These are phyloP conservation scores for Mucor ambiguus DNA, from an alignment of 371 early-diverging fungal genomes.

Conservation along the genomic window DNA sequence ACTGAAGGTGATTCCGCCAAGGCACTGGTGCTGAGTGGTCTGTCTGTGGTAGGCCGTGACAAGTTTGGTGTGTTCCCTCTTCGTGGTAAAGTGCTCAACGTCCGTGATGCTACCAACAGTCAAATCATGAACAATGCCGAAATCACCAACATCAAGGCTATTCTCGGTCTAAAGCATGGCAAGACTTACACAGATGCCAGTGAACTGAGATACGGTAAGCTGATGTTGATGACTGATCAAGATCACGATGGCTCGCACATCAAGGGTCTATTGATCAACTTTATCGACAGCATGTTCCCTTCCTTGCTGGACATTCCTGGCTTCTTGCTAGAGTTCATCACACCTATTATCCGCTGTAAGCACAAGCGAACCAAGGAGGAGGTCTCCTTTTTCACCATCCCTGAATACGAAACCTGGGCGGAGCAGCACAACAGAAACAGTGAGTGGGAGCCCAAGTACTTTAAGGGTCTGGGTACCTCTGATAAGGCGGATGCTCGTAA, in stretches of 20 bases:
- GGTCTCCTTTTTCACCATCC: slow-evolving; percentile 93
- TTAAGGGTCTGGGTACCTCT: slow-evolving; percentile 99
- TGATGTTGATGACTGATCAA: slow-evolving; percentile 99
- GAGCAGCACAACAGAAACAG: slow-evolving; percentile 62
- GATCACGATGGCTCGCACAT: slow-evolving; percentile 99
- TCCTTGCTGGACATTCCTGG: slow-evolving; percentile 93
- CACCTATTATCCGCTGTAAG: slow-evolving; percentile 94
- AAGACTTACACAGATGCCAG: slow-evolving; percentile 77
- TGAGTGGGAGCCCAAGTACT: slow-evolving; percentile 95
- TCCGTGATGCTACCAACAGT: slow-evolving; percentile 88
- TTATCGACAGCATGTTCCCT: slow-evolving; percentile 98
- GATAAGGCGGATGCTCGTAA: slow-evolving; percentile 91
- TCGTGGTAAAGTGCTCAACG: slow-evolving; percentile 98
- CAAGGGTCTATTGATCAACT: slow-evolving; percentile 99
- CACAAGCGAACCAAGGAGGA: slow-evolving; percentile 66
- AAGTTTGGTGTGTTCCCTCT: slow-evolving; percentile 98
- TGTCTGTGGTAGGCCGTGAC: slow-evolving; percentile 95
- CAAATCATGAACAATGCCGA: slow-evolving; percentile 92
- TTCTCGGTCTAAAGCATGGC: slow-evolving; percentile 96
- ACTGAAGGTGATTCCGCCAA: slow-evolving; percentile 99
- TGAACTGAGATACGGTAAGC: slow-evolving; percentile 93
- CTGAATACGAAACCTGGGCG: slow-evolving; percentile 97
- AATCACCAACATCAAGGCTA: slow-evolving; percentile 93
- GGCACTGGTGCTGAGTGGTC: slow-evolving; percentile 92
- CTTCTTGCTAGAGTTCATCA: slow-evolving; percentile 98